Conservation (phyloP, 345 rosid genomes). For the Dipteronia dyeriana region DNA sequence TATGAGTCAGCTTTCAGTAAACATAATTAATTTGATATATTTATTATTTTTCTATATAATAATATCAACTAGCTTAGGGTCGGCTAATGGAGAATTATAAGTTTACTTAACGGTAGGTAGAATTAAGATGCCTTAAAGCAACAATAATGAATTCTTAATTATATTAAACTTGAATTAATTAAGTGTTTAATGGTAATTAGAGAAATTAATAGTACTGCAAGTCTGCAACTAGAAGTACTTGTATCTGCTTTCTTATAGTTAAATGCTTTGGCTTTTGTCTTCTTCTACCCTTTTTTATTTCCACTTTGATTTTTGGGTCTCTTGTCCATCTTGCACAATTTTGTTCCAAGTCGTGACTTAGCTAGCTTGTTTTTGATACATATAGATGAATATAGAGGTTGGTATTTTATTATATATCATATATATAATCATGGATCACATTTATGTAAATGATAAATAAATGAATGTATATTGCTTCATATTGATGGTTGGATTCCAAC, state of each 20-base stretch:
- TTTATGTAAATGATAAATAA: neutral
- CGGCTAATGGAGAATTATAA: slow-evolving; percentile 7
- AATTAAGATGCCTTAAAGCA: neutral
- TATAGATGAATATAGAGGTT: too few species aligned
- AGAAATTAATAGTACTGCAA: neutral
- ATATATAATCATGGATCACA: neutral
- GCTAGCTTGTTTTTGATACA: neutral
- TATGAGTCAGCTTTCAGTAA: slow-evolving; percentile 12
- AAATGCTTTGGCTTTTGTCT: slow-evolving; percentile 1
- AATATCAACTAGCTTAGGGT: slow-evolving; percentile 3
- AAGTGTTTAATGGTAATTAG: neutral
- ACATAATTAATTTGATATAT: neutral
- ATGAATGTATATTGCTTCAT: too few species aligned
- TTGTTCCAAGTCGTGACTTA: neutral
- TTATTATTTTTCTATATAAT: neutral
- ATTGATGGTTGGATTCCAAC: too few species aligned
- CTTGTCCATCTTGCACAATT: neutral
- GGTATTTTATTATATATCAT: too few species aligned
- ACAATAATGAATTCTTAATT: neutral
- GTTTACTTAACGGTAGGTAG: slow-evolving; percentile 5
- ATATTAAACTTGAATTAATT: too few species aligned
- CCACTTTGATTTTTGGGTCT: neutral
- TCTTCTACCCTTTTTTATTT: neutral
- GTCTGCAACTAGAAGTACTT: neutral
- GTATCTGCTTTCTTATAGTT: neutral